Base-by-base conservation (phyloP, 805 yeast species). In the Dipodascopsis tothii region DNA sequence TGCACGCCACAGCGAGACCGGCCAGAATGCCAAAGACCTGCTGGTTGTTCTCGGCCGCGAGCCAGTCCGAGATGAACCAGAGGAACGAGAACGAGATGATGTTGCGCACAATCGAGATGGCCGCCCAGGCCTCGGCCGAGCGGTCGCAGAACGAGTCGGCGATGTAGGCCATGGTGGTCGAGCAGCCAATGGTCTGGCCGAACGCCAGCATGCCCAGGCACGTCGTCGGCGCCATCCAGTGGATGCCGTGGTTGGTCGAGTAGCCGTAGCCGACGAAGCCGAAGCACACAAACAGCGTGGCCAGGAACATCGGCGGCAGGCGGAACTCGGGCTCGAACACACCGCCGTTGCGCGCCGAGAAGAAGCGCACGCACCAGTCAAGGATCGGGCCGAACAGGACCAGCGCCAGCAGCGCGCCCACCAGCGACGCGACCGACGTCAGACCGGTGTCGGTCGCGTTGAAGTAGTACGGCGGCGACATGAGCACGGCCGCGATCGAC, bases 51-150 rank as follows among this genome's bases (percentile, higher is more conserved):
- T 40, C 35, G n/a, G 21, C 25, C 28, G 2, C 43, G 9, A 34
- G 39, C 43, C 43, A 40, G 21, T 40, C 43, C 17, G 27, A 33
- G 20, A 40, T 38, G 19, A 40, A 40, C 22, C 33, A 40, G 7
- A 37, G 33, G 22, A 34, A 25, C 6, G 33, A 37, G 18, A 34
- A 40, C 1, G 43, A 27, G 11, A 40, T 30, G 6, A 40, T 6
- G 21, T 40, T 40, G 25, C 43, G 43, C 14, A 40, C 5, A 9
- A 25, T 14, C 17, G 33, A 33, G 17, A 40, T 40, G 4, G 39
- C 38, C 7, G 33, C 39, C 21, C 21, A 40, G 4, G 38, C 38
- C 33, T 40, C 43, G 11, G 21, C 39, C 4, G 43, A 34, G 14
- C 22, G 43, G 6, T 40, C 33, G 3, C 35, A 35, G 32, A 23